A percentile compares a stretch with the other conserved stretches of the same genome.
Conservation (phyloP, 176 grass and related monocot species). For the Chloris gayana region DNA sequence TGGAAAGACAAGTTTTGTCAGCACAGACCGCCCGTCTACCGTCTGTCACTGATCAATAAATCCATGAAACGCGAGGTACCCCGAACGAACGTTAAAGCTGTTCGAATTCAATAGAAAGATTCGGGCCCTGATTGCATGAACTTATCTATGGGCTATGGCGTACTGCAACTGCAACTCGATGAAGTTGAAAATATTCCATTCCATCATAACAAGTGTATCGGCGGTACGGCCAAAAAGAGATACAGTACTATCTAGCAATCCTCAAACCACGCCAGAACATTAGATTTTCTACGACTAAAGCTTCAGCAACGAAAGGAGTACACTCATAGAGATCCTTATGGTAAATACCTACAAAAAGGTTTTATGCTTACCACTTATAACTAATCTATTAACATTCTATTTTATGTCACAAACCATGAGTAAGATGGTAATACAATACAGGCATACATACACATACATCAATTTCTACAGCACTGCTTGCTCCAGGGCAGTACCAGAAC, state of each 20-base stretch:
- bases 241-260: too few species aligned
- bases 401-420: neutral
- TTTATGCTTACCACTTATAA: too few species aligned
- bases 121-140: neutral
- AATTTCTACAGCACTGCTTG: neutral
- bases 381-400: neutral
- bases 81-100: neutral
- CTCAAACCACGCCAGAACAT: neutral
- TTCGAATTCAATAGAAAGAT: constrained; percentile 16
- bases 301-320: neutral
- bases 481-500: neutral
- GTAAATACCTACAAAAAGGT: neutral
- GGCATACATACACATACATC: too few species aligned
- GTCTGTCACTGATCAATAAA: neutral
- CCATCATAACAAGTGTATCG: too few species aligned
- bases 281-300: neutral
- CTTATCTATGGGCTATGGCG: too few species aligned
- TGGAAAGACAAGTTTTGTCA: neutral
- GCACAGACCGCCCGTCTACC: neutral
- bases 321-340: too few species aligned
- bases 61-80: neutral
- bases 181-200: too few species aligned
- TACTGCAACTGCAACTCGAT: too few species aligned
- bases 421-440: neutral
- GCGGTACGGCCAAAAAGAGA: too few species aligned